Conservation (phyloP, 2,329 filamentous ascomycete species). For the Colletotrichum zoysiae region DNA sequence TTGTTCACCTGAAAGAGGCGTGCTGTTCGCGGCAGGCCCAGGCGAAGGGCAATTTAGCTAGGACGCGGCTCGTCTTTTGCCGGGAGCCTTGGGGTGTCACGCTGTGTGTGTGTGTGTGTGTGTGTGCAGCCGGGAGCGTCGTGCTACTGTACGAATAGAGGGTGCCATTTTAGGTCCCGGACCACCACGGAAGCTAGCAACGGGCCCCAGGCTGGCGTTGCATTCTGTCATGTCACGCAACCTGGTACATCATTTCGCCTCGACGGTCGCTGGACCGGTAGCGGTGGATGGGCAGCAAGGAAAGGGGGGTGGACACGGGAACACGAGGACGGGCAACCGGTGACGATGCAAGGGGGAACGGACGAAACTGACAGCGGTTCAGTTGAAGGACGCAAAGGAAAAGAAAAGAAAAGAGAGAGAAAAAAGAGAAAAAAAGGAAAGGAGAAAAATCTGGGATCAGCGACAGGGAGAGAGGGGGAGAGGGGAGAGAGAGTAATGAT, state of each 20-base stretch:
- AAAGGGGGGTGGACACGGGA: not conserved
- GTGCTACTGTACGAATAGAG: not conserved
- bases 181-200: not conserved
- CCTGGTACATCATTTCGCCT: not conserved
- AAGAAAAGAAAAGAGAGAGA: not conserved
- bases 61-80: slow-evolving; percentile 25
- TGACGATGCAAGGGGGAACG: slow-evolving; percentile 20
- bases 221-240: slow-evolving; percentile 7
- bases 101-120: too few species aligned
- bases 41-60: slow-evolving; percentile 7
- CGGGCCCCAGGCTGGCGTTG: slow-evolving; percentile 9
- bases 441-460: slow-evolving; percentile 30
- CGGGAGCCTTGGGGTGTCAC: slow-evolving; percentile 10
- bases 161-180: not conserved
- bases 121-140: not conserved
- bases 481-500: not conserved
- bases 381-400: not conserved
- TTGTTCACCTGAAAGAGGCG: not conserved
- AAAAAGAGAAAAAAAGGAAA: not conserved
- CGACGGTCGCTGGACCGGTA: not conserved
- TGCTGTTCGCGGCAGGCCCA: slow-evolving; percentile 13
- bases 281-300: not conserved
- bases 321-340: slow-evolving; percentile 10
- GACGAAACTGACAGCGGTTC: slow-evolving; percentile 6
- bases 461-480: slow-evolving; percentile 19